A percentile compares a stretch with the other conserved stretches of the same genome.
Evolutionary conservation across 352 stramenopile species (phyloP).

Genomic region (Phytopythium mirpurense): DNA sequence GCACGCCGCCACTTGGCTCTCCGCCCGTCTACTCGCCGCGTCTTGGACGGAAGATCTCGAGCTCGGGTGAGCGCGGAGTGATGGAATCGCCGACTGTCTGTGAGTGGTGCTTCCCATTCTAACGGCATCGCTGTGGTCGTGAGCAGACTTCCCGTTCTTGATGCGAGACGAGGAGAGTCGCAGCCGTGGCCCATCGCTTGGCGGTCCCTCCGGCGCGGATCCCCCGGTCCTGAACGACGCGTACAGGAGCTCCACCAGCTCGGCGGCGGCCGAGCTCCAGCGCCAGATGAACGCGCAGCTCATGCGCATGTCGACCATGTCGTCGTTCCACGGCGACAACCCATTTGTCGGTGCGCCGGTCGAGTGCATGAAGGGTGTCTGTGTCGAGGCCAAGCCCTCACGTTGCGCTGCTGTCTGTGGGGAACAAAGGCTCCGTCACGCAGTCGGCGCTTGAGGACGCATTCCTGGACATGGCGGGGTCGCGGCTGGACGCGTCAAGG

Average conservation of each 20-base stretch:
- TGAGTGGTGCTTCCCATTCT: neutral
- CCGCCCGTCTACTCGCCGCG: slow-evolving; percentile 44
- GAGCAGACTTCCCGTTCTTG: slow-evolving; percentile 57
- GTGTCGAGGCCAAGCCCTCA: no score
- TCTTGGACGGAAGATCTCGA: slow-evolving; percentile 58
- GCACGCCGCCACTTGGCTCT: slow-evolving; percentile 28
- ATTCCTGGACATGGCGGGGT: slow-evolving; percentile 83
- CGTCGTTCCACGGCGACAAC: slow-evolving; percentile 52
- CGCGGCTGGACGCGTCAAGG: slow-evolving; percentile 64
- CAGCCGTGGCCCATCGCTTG: neutral
- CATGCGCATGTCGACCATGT: slow-evolving; percentile 50
- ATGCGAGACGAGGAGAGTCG: slow-evolving; percentile 53
- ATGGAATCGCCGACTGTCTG: no score
- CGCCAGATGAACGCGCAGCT: slow-evolving; percentile 46
- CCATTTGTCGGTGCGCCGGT: slow-evolving; percentile 30
- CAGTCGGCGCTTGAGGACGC: slow-evolving; percentile 81
- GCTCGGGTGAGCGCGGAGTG: slow-evolving; percentile 31
- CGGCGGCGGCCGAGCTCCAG: slow-evolving; percentile 24
- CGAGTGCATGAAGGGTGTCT: no score
- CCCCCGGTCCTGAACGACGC: slow-evolving; percentile 24
- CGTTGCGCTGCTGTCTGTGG: neutral
- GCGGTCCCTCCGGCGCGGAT: neutral
- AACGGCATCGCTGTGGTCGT: neutral
- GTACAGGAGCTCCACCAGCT: slow-evolving; percentile 15
- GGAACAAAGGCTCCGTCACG: slow-evolving; percentile 43